phyloP scores from a whole-genome alignment of 2,329 filamentous ascomycete genomes.

The Diplodia sapinea region DNA sequence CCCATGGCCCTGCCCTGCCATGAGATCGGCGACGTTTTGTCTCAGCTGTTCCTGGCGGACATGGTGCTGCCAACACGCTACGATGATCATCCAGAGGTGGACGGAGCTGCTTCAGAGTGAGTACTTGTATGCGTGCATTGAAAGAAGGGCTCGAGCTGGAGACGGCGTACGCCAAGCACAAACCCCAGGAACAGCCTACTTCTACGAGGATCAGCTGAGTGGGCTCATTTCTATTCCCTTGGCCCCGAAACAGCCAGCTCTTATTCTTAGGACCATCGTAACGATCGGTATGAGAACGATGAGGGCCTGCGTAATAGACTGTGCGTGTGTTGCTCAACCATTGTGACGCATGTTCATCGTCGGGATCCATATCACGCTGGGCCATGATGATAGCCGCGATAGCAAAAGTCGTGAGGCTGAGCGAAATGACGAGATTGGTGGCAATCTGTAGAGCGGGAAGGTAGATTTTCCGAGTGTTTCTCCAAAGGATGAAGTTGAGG shows the following conservation, averaged over 20 bases:
- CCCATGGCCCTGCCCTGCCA: not conserved
- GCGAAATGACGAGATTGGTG: not conserved
- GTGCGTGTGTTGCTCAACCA: constrained; percentile 12
- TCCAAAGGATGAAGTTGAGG: not conserved
- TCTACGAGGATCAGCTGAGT: too few species aligned
- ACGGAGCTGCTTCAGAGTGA: not conserved
- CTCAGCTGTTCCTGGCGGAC: not conserved
- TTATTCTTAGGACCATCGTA: too few species aligned
- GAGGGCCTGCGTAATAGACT: not conserved
- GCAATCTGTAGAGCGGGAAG: constrained; percentile 4
- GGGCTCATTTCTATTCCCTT: too few species aligned
- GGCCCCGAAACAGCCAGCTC: too few species aligned
- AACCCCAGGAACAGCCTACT: not conserved
- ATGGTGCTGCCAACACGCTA: not conserved
- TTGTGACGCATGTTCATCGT: not conserved
- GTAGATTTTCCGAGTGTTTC: not conserved
- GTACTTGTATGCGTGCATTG: not conserved
- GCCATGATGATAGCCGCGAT: not conserved
- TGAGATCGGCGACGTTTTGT: not conserved
- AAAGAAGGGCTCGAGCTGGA: not conserved
- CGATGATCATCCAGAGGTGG: not conserved
- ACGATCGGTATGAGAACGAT: not conserved
- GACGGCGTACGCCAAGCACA: not conserved
- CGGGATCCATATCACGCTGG: not conserved
- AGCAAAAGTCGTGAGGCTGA: not conserved